Base-by-base conservation (phyloP, 106 monocot genomes). In the Cymbidium sinense region DNA sequence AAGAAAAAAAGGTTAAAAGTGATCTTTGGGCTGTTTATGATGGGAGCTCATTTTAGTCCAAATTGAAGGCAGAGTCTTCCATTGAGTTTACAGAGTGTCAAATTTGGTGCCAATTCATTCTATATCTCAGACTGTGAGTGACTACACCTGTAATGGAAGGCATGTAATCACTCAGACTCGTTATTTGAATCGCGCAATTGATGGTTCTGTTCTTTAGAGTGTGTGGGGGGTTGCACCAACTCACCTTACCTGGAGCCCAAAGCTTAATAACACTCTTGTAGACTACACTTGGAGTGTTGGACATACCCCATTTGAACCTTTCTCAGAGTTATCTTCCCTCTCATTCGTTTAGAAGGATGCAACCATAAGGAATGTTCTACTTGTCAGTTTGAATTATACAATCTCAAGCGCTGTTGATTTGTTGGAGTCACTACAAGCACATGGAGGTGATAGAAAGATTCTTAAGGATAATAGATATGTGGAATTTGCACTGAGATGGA, bases 221-320 rank as follows among this genome's bases (percentile, higher is more conserved):
- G 85, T 93, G 85, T 96, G 96, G 96, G 96, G 94, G 3, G 82
- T 96, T 7, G 81, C 91, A 15, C 93, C 96, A 4, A 96, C 94
- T 28, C 96, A 96, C 76, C 74, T 91, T 11, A 86, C 88, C 19
- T 96, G 89, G 91, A 96, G 91, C 78, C 87, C 86, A 1, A 83
- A 86, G 86, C 96, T 91, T 43, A 94, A 94, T 70, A 74, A 33
- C 29, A 88, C 91, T 2, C 29, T 91, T 18, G 89, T 94, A 0
- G 96, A 96, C 74, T 96, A 96, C 62, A 96, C 94, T 30, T 96
- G 93, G 93, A 91, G 93, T 76, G 85, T 88, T 33, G 96, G 96
- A 21, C 93, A 94, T 67, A 94, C 93, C 31, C 96, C 96, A 20
- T 96, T 96, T 76, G 96, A 94, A 0, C 96, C 96, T 17, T 96